phyloP scores from a whole-genome alignment of 805 yeast genomes.

The Saccharomycopsis babjevae region DNA sequence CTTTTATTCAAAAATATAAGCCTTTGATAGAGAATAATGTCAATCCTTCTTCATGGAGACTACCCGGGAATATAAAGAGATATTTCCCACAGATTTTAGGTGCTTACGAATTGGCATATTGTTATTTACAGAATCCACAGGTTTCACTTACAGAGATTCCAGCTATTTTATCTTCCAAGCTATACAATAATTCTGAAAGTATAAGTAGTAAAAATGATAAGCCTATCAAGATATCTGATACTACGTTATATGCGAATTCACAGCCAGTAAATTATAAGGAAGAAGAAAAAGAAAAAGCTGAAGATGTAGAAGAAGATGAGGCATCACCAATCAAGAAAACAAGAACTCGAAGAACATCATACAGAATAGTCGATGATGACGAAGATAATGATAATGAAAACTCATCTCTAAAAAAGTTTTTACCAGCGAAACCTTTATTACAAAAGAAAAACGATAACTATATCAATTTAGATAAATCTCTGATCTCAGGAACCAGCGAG shows the following conservation, averaged over 20 bases:
- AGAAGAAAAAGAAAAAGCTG: background rate
- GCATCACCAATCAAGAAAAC: background rate
- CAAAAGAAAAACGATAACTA: background rate
- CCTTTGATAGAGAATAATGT: background rate
- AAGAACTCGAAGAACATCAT: background rate
- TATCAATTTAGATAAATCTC: background rate
- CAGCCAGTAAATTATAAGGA: background rate
- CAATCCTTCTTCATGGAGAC: background rate
- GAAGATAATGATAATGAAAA: background rate
- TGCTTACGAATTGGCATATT: slow-evolving; percentile 13
- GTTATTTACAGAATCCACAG: background rate
- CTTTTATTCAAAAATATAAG: slow-evolving; percentile 2
- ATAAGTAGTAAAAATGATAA: background rate
- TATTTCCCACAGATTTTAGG: slow-evolving; percentile 1
- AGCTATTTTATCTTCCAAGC: background rate
- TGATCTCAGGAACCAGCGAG: background rate
- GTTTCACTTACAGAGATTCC: background rate
- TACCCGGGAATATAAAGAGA: slow-evolving; percentile 1
- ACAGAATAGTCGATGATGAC: background rate
- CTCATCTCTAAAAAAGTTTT: background rate
- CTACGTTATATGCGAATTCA: background rate
- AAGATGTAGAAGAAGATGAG: background rate
- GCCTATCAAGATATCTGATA: background rate
- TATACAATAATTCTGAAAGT: background rate
- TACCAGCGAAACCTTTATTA: background rate